phyloP scores from a whole-genome alignment of 257 asterid species.

The Thymus quinquecostatus region DNA sequence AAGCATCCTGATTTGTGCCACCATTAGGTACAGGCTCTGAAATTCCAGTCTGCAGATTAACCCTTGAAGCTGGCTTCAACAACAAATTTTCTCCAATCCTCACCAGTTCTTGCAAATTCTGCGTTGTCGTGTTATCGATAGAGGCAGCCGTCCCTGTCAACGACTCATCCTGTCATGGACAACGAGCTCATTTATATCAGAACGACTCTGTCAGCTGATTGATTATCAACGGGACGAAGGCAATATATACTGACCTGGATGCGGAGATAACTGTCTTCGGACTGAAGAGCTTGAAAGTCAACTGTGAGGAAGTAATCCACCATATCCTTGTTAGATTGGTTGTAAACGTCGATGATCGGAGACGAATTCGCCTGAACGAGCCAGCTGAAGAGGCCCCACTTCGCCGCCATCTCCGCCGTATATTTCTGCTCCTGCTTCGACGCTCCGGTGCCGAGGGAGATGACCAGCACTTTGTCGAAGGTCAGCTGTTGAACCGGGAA shows the following conservation, averaged over 20 bases:
- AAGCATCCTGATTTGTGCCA: constrained; percentile 64
- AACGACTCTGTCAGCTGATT: too few species aligned
- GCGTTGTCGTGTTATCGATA: constrained; percentile 40
- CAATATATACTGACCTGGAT: constrained; percentile 38
- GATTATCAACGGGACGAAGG: too few species aligned
- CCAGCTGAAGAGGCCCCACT: constrained; percentile 65
- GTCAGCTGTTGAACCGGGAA: constrained; percentile 44
- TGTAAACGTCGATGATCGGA: constrained; percentile 52
- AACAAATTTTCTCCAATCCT: constrained; percentile 48
- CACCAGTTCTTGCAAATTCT: constrained; percentile 50
- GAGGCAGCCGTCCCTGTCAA: constrained; percentile 47
- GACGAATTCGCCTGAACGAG: constrained; percentile 40
- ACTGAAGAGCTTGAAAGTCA: constrained; percentile 41
- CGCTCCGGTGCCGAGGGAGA: constrained; percentile 62
- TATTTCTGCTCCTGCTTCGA: constrained; percentile 45
- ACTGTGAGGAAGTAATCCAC: constrained; percentile 47
- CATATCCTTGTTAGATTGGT: constrained; percentile 50
- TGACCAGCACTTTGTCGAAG: constrained; percentile 41
- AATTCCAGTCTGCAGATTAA: constrained; percentile 50
- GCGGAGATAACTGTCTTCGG: constrained; percentile 54
- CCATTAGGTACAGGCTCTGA: constrained; percentile 47
- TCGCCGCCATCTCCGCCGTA: constrained; percentile 45
- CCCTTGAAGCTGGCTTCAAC: constrained; percentile 36
- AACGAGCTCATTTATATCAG: too few species aligned
- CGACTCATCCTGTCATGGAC: constrained; percentile 42